A percentile compares a stretch with the other conserved stretches of the same genome.
Conservation (phyloP, 2,329 filamentous ascomycete species). For the Annulohypoxylon truncatum region DNA sequence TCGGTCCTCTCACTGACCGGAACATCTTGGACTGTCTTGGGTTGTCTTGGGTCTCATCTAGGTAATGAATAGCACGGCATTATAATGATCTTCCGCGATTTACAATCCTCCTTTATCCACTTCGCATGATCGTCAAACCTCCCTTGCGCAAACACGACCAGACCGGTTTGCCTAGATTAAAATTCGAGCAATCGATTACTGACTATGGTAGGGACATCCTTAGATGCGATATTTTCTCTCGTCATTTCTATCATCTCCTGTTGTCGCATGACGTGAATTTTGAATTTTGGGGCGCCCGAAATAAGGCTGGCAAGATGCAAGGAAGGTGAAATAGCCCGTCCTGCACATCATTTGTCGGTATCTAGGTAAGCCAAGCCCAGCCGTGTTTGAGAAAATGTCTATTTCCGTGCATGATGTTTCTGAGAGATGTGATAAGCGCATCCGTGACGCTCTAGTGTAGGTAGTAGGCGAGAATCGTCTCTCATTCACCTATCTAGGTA, state of each 20-base stretch:
- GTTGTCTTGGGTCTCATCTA: slow-evolving; percentile 31
- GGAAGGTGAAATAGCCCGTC: background rate
- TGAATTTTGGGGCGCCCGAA: background rate
- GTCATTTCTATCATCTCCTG: background rate
- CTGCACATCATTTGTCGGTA: background rate
- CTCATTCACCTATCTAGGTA: background rate
- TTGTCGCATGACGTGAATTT: background rate
- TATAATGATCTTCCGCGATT: slow-evolving; percentile 38
- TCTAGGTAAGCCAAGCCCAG: slow-evolving; percentile 4
- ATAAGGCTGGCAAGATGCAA: background rate
- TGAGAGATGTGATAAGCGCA: slow-evolving; percentile 4
- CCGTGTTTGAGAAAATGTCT: slow-evolving; percentile 10
- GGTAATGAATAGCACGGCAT: slow-evolving; percentile 32
- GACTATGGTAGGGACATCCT: background rate
- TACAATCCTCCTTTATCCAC: slow-evolving; percentile 33
- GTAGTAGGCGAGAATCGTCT: background rate
- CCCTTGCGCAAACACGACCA: background rate
- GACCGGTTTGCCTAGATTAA: background rate
- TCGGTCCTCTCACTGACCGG: slow-evolving; percentile 8
- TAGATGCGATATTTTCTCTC: background rate
- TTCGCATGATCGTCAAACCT: slow-evolving; percentile 27
- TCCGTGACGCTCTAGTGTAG: slow-evolving; percentile 1
- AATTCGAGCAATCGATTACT: background rate
- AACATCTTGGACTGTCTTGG: slow-evolving; percentile 5
- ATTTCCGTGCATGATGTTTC: background rate